Percentiles rank a stretch among this genome's conserved stretches.
phyloP scores from a whole-genome alignment of 306 rosid species.

The Casuarina glauca region DNA sequence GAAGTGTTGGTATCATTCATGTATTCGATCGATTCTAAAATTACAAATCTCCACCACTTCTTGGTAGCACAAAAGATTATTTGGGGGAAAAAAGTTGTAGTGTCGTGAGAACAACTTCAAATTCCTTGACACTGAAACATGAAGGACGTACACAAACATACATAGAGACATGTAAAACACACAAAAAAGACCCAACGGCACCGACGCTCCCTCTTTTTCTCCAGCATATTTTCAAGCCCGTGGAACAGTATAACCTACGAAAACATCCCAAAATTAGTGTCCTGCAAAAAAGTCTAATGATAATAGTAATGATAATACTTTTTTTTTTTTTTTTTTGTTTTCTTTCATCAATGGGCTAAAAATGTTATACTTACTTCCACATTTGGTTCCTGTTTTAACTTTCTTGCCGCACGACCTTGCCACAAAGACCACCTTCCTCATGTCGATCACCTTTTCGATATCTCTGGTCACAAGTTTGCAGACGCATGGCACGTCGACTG shows the following conservation, averaged over 20 bases:
- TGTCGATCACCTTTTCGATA: conserved; percentile 16
- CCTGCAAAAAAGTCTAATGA: neutral
- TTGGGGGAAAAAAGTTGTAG: neutral
- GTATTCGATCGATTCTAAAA: neutral
- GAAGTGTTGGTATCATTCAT: neutral
- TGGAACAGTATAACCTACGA: neutral
- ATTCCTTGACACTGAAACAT: neutral
- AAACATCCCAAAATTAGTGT: neutral
- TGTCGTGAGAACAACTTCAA: neutral
- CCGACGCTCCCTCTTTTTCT: neutral
- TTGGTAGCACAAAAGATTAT: neutral
- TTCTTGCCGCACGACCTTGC: conserved; percentile 42
- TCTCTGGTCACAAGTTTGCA: conserved; percentile 35
- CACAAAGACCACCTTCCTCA: conserved; percentile 36
- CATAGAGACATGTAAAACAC: neutral
- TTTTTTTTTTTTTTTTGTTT: too few species aligned
- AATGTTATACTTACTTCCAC: conserved; percentile 41
- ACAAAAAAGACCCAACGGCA: neutral
- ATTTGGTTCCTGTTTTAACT: conserved; percentile 34
- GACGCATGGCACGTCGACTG: conserved; percentile 28
- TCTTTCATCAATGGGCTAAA: too few species aligned
- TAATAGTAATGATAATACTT: neutral
- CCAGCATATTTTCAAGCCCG: neutral
- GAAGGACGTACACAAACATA: neutral
- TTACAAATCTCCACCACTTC: neutral